A percentile compares a stretch with the other conserved stretches of the same genome.
These are phyloP conservation scores for Gamsiella multidivaricata DNA, from an alignment of 192 early-diverging fungal species.

Conservation along the genomic window DNA sequence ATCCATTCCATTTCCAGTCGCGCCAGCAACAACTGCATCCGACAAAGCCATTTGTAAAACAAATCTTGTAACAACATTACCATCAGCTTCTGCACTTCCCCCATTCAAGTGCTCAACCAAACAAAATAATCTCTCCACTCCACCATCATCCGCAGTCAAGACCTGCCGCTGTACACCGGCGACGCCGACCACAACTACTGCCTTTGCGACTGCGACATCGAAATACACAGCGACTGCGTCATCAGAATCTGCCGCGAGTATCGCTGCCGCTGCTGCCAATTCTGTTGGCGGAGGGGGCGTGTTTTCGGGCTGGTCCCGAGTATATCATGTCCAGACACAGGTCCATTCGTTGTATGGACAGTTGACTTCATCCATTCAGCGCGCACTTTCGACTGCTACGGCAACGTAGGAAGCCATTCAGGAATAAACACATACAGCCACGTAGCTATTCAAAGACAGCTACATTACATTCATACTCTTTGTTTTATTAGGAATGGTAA, in stretches of 20 bases:
- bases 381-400: slow-evolving; percentile 1
- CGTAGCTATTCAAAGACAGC: too few species aligned
- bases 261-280: background rate
- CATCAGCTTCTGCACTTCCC: background rate
- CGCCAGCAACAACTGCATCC: background rate
- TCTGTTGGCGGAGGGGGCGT: background rate
- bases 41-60: background rate
- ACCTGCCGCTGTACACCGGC: background rate
- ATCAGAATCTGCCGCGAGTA: background rate
- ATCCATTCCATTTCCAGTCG: background rate
- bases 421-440: too few species aligned
- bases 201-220: slow-evolving; percentile 9
- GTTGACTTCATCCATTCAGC: slow-evolving; percentile 3
- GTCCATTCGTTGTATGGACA: slow-evolving; percentile 10
- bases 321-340: background rate
- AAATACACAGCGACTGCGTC: background rate
- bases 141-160: slow-evolving; percentile 1
- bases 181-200: slow-evolving; percentile 7
- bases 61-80: background rate
- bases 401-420: background rate
- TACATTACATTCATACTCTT: too few species aligned
- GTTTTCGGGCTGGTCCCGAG: background rate
- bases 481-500: too few species aligned
- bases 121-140: background rate
- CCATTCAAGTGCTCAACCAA: background rate